Base-by-base conservation (phyloP, 306 rosid species). In the Senna siamea region DNA sequence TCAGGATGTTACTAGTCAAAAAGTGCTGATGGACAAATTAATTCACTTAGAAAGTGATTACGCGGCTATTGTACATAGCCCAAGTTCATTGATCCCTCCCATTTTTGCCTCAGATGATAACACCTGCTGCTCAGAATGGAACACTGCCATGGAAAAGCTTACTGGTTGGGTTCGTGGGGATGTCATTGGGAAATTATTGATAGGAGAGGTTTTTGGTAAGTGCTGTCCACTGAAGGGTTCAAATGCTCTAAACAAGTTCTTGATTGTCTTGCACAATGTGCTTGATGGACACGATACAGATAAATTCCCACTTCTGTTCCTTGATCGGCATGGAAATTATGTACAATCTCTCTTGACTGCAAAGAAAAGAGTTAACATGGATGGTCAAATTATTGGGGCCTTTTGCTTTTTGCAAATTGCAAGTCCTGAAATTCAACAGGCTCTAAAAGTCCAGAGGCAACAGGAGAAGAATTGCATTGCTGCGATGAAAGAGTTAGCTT, bases 111-210 rank as follows among this genome's bases (percentile, higher is more conserved):
- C 92, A 13, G 98, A 91, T 79, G 97, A 88, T 66, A 89, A 91
- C 81, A 87, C 93, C 3, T 87, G 89, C 79, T 91, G 98, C 85
- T 92, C 90, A 26, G 99, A 94, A 84, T 94, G 97, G 99, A 94
- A 94, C 81, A 79, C 83, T 67, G 99, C 99, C 79, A 89, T 92
- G 93, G 99, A 88, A 80, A 89, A 89, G 50, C 96, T 94, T 78
- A 92, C 96, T n/a, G 96, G 97, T 66, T 94, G 96, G 96, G 69
- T 87, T 61, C 86, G 73, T 56, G 84, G 73, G 15, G 96, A 92
- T 4, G 76, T 92, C 57, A 68, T 92, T 26, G 99, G 97, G 51
- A 94, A 94, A 79, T 75, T 92, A 93, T 77, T 94, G 77, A 95
- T 88, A 30, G 98, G 97, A 56, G 99, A 92, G 85, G 80, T 94